A percentile compares a stretch with the other conserved stretches of the same genome.
phyloP scores from a whole-genome alignment of 805 yeast species.

The Suhomyces pyralidae region DNA sequence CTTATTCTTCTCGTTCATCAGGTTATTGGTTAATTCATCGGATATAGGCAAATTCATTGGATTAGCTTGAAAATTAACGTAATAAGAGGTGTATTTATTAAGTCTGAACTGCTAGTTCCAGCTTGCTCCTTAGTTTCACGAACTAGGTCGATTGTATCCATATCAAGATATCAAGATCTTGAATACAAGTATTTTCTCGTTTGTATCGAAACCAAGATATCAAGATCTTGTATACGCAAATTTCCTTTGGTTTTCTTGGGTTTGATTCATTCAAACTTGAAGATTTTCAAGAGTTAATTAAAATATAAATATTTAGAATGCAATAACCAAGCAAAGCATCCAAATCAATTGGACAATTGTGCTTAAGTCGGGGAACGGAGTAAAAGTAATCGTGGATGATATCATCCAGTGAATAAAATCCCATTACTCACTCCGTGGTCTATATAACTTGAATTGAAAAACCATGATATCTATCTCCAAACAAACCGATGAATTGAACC shows the following conservation, averaged over 20 bases:
- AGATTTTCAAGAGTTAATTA: background rate
- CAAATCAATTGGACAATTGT: background rate
- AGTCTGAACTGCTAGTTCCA: background rate
- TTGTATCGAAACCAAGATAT: no score
- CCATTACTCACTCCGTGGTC: background rate
- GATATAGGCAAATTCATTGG: background rate
- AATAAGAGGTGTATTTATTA: background rate
- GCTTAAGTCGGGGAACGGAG: background rate
- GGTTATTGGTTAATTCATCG: background rate
- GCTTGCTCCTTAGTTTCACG: background rate
- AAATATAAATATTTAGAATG: background rate
- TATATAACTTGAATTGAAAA: background rate
- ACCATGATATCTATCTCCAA: background rate
- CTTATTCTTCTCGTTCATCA: background rate
- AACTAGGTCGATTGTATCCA: background rate
- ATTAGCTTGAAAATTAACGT: background rate
- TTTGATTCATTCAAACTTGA: background rate
- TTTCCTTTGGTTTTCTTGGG: background rate
- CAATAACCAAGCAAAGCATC: background rate
- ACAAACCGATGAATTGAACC: background rate
- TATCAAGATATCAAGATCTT: background rate
- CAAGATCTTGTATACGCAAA: background rate
- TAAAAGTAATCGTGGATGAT: background rate
- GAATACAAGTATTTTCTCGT: background rate
- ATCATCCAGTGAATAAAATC: background rate